These are phyloP conservation scores for Candolleomyces efflorescens DNA, from an alignment of 768 basidiomycete species.

Conservation along the genomic window DNA sequence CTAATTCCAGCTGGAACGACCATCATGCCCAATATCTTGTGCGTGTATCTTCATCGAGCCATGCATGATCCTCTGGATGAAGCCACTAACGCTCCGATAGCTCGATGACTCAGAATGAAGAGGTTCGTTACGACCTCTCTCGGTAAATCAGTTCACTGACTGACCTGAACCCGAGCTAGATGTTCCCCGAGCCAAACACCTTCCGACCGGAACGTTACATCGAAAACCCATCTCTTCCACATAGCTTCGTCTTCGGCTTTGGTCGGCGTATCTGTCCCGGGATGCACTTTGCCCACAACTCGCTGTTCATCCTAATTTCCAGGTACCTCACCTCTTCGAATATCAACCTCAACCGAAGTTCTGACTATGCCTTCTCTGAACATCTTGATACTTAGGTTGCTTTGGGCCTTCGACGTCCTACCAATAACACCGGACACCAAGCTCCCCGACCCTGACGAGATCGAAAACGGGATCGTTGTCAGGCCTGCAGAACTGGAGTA, in stretches of 20 bases:
- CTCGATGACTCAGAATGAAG: slow-evolving; percentile 20
- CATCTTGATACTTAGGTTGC: slow-evolving; percentile 9
- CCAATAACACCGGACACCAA: slow-evolving; percentile 10
- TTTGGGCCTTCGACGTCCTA: slow-evolving; percentile 22
- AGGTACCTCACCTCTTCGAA: slow-evolving; percentile 7
- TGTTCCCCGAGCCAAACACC: slow-evolving; percentile 18
- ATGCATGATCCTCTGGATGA: too few relatives aligned
- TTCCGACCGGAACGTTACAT: slow-evolving; percentile 23
- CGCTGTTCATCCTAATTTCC: slow-evolving; percentile 18
- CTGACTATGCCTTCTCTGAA: background rate
- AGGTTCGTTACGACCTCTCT: slow-evolving; percentile 8
- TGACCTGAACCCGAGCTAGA: slow-evolving; percentile 8
- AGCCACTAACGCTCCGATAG: slow-evolving; percentile 3
- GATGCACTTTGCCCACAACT: slow-evolving; percentile 23
- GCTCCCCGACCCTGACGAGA: slow-evolving; percentile 15
- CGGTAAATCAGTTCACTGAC: background rate
- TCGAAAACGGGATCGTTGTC: slow-evolving; percentile 16
- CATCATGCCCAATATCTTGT: slow-evolving; percentile 21
- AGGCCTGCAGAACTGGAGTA: slow-evolving; percentile 17
- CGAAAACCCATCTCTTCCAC: slow-evolving; percentile 11
- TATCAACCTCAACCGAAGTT: background rate
- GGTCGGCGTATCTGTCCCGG: slow-evolving; percentile 26
- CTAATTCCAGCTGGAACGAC: slow-evolving; percentile 33
- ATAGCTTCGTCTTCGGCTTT: slow-evolving; percentile 22
- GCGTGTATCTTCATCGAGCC: slow-evolving; percentile 2